Evolutionary conservation across 441 rosid species (phyloP).

Genomic region (Aquilaria agallochum): DNA sequence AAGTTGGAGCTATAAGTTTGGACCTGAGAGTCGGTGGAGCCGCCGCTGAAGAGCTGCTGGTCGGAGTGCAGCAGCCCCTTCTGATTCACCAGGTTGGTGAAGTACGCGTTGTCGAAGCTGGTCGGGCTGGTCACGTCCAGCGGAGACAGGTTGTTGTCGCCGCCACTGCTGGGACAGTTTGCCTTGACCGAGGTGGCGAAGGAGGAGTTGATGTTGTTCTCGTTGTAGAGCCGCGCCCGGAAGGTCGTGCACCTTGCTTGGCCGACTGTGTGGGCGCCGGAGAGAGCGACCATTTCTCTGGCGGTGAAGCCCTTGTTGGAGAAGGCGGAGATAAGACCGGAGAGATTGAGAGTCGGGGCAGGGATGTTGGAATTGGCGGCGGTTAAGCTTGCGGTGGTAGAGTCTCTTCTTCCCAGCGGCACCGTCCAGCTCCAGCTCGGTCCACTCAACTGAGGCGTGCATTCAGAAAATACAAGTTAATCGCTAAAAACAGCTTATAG

Average conservation of each 20-base stretch:
- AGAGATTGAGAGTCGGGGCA: conserved; percentile 19
- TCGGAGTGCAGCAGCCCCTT: conserved; percentile 41
- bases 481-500: not conserved
- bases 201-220: conserved; percentile 22
- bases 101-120: conserved; percentile 25
- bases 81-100: conserved; percentile 12
- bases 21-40: conserved; percentile 30
- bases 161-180: conserved; percentile 29
- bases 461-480: no score
- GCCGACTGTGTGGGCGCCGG: conserved; percentile 49
- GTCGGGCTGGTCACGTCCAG: conserved; percentile 20
- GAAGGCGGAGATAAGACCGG: conserved; percentile 21
- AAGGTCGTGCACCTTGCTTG: conserved; percentile 36
- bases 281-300: conserved; percentile 30
- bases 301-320: conserved; percentile 28
- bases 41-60: conserved; percentile 32
- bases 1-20: conserved; percentile 17
- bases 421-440: conserved; percentile 34
- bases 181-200: conserved; percentile 25
- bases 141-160: conserved; percentile 29
- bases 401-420: conserved; percentile 35
- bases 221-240: conserved; percentile 44
- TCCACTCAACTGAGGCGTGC: conserved; percentile 26
- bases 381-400: conserved; percentile 30
- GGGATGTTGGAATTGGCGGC: conserved; percentile 29